phyloP scores from a whole-genome alignment of 202 grass and related monocot genomes.

The Bolboschoenoplectus hybrid region DNA sequence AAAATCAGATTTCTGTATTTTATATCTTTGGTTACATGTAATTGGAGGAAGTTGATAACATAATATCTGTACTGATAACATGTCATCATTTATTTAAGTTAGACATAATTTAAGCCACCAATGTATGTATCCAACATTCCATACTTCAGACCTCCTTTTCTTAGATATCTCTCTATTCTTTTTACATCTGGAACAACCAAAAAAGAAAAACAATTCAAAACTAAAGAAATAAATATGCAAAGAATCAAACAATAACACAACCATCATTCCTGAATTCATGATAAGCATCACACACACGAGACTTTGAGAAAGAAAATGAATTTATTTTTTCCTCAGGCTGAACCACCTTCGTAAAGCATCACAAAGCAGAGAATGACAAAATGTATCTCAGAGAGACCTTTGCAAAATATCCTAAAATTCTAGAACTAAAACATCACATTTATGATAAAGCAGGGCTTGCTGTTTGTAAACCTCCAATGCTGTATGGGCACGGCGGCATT shows the following conservation, averaged over 20 bases:
- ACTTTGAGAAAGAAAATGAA: not conserved
- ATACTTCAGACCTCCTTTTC: not conserved
- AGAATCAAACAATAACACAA: not conserved
- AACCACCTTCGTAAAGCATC: not conserved
- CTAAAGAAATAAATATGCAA: not conserved
- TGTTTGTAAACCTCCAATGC: not conserved
- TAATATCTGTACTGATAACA: not conserved
- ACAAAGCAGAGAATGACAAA: slow-evolving; percentile 23
- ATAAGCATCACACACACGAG: not conserved
- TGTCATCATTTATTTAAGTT: not conserved
- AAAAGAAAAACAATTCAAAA: not conserved
- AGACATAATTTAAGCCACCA: not conserved
- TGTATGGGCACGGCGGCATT: not conserved
- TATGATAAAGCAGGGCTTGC: not conserved
- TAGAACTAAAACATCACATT: slow-evolving; percentile 2
- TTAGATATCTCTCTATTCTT: not conserved
- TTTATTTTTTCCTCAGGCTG: slow-evolving; percentile 2
- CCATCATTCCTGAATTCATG: slow-evolving; percentile 22
- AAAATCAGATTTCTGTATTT: not conserved
- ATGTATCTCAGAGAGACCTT: not conserved
- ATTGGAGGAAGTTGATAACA: not conserved
- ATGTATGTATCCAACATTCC: not conserved
- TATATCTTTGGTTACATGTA: not conserved
- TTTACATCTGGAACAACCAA: not conserved
- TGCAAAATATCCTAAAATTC: slow-evolving; percentile 3